Percentiles rank a stretch among this genome's conserved stretches.
Conservation (phyloP, 805 yeast species). For the Tetrapisispora taiwanensis region DNA sequence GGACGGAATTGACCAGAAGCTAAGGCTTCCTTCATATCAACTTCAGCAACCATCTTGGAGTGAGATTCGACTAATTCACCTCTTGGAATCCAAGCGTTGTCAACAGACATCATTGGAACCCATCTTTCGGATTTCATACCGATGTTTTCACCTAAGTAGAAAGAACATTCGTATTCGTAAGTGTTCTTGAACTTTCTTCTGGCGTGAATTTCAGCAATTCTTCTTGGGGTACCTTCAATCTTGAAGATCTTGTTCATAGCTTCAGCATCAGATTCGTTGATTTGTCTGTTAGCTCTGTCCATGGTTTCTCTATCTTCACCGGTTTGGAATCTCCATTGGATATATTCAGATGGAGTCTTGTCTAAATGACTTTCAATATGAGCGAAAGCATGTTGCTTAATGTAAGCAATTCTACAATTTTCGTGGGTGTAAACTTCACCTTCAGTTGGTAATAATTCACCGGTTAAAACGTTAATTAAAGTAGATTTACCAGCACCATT, state of each 20-base stretch:
- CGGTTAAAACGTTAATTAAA: conserved; percentile 95
- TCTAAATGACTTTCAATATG: conserved; percentile 98
- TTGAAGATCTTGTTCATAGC: conserved; percentile 99
- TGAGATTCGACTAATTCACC: conserved; percentile 95
- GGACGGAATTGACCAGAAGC: conserved; percentile 99
- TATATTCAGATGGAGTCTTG: conserved; percentile 99
- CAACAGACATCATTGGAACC: conserved; percentile 99
- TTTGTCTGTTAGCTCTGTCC: conserved; percentile 99
- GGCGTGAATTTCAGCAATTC: conserved; percentile 85
- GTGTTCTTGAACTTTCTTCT: conserved; percentile 99
- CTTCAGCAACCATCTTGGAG: conserved; percentile 99
- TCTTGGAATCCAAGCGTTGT: conserved; percentile 99
- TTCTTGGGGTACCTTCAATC: conserved; percentile 97
- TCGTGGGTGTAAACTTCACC: conserved; percentile 99
- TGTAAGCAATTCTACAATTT: conserved; percentile 99
- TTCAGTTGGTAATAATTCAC: conserved; percentile 94
- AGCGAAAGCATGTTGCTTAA: conserved; percentile 99
- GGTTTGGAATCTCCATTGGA: conserved; percentile 99
- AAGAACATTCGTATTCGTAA: conserved; percentile 98
- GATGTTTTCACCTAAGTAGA: conserved; percentile 94
- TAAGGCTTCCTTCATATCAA: conserved; percentile 99
- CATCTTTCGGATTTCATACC: conserved; percentile 99
- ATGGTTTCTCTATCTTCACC: conserved; percentile 99
- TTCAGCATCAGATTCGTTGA: conserved; percentile 92
- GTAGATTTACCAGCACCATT: conserved; percentile 99